Evolutionary conservation across 768 basidiomycete species (phyloP).

Genomic region (Mycena kentingensis): DNA sequence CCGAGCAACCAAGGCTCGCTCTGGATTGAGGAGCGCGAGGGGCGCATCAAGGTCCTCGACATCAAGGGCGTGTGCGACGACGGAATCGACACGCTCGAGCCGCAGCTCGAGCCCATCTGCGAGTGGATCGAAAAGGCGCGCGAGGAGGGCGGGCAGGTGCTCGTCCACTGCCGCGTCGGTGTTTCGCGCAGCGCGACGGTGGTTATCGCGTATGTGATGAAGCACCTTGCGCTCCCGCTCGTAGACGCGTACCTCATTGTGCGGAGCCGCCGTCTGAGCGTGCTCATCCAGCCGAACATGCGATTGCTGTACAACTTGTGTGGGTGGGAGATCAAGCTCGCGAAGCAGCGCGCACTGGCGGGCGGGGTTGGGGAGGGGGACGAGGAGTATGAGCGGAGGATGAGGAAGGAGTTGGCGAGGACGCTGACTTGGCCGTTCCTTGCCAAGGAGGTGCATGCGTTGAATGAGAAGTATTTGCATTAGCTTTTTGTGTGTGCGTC

Average conservation of each 20-base stretch:
- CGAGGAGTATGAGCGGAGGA: constrained; percentile 48
- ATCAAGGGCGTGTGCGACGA: constrained; percentile 94
- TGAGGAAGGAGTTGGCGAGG: constrained; percentile 63
- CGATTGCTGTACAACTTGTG: constrained; percentile 95
- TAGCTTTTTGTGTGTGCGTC: too few species aligned
- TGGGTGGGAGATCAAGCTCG: constrained; percentile 93
- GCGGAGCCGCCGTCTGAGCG: constrained; percentile 84
- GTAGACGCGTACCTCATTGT: constrained; percentile 95
- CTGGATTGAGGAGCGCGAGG: too few species aligned
- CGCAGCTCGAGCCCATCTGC: constrained; percentile 84
- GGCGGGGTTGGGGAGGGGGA: too few species aligned
- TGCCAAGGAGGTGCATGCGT: too few species aligned
- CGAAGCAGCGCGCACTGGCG: constrained; percentile 68
- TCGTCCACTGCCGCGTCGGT: too few species aligned
- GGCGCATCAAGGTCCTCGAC: constrained; percentile 87
- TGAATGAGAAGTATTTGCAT: too few species aligned
- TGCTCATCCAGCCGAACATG: constrained; percentile 90
- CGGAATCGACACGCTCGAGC: constrained; percentile 92
- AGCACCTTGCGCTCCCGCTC: too few species aligned
- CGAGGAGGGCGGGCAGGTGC: too few species aligned
- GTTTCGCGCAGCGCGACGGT: constrained; percentile 93
- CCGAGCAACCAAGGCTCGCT: too few species aligned
- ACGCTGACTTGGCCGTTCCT: too few species aligned
- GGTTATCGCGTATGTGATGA: constrained; percentile 97
- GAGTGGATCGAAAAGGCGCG: constrained; percentile 92